Conservation (phyloP, 345 rosid genomes). For the Hibiscus syriacus region DNA sequence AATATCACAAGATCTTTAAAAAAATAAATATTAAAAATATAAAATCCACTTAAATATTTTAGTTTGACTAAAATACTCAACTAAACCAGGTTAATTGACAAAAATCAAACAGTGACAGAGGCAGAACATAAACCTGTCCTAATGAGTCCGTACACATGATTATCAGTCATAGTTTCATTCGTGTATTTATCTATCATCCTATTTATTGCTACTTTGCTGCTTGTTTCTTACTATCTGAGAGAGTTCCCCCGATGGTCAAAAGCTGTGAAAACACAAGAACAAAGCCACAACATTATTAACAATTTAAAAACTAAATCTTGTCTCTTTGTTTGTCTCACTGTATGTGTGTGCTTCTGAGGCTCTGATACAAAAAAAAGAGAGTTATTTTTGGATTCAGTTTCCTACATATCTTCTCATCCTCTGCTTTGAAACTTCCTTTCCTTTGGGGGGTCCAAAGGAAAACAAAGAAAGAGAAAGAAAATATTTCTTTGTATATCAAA, state of each 20-base stretch:
- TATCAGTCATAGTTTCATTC: too few species aligned
- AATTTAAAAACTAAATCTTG: not conserved
- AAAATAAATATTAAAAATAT: too few species aligned
- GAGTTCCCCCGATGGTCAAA: not conserved
- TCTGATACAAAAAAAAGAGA: not conserved
- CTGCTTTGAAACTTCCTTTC: not conserved
- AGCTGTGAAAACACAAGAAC: not conserved
- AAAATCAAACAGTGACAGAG: not conserved
- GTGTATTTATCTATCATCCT: too few species aligned
- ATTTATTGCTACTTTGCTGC: not conserved
- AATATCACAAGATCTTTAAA: too few species aligned
- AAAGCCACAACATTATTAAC: not conserved
- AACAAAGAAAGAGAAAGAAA: not conserved
- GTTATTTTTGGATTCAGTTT: conserved; percentile 6
- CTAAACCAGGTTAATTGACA: too few species aligned
- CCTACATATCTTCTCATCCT: conserved; percentile 1
- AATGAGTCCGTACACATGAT: not conserved
- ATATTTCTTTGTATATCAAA: not conserved
- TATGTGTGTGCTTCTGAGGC: not conserved
- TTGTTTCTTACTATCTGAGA: not conserved
- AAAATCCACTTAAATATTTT: too few species aligned
- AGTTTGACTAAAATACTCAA: too few species aligned
- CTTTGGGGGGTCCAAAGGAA: not conserved
- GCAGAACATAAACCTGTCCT: not conserved
- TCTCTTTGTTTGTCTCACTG: not conserved